Conservation (phyloP, 805 yeast genomes). For the Ascoidea tarda region DNA sequence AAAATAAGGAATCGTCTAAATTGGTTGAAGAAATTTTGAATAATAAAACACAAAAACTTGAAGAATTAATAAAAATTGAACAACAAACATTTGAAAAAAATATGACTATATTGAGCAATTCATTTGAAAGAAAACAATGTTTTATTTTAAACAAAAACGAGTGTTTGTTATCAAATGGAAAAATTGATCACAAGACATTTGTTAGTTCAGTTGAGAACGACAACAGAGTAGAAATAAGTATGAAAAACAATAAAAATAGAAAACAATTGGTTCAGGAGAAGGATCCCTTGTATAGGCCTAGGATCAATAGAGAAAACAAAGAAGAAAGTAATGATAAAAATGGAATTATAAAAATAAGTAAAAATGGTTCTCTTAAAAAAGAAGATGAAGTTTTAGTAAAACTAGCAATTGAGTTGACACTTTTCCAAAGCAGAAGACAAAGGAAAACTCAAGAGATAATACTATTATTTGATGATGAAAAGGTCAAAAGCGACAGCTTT, state of each 20-base stretch:
- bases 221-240: too few relatives aligned
- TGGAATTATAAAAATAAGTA: background rate
- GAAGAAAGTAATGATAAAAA: conserved; percentile 5
- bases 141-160: background rate
- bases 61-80: conserved; percentile 4
- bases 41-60: conserved; percentile 14
- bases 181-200: conserved; percentile 1
- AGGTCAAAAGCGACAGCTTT: background rate
- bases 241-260: too few relatives aligned
- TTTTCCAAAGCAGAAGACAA: conserved; percentile 28
- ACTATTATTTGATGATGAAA: conserved; percentile 11
- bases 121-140: conserved; percentile 7
- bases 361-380: conserved; percentile 9
- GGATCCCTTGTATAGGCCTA: too few relatives aligned
- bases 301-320: too few relatives aligned
- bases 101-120: background rate
- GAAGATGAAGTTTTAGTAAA: conserved; percentile 12
- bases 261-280: too few relatives aligned
- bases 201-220: background rate
- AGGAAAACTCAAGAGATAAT: conserved; percentile 22
- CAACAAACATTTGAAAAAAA: conserved; percentile 3
- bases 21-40: too few relatives aligned
- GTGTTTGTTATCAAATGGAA: conserved; percentile 7
- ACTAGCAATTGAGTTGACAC: conserved; percentile 20
- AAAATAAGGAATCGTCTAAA: too few relatives aligned